phyloP scores from a whole-genome alignment of 768 basidiomycete species.

The Lactarius indigo region DNA sequence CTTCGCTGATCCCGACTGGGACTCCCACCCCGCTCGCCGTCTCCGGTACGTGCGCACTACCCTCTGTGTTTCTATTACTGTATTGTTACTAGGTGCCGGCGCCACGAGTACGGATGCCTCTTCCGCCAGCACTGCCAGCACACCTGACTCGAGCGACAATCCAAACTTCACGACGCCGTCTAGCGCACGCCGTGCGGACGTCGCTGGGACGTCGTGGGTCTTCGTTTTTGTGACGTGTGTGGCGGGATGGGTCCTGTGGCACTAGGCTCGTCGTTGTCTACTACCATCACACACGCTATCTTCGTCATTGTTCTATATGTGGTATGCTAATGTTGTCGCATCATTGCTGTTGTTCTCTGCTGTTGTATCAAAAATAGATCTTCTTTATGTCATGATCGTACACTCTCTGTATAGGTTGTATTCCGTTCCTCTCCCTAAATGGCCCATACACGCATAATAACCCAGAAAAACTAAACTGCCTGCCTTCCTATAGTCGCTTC shows the following conservation, averaged over 20 bases:
- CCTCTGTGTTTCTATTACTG: background rate
- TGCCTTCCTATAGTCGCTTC: too few species aligned
- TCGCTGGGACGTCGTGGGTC: background rate
- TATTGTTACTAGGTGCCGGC: background rate
- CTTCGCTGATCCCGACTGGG: constrained; percentile 11
- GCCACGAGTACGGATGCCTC: background rate
- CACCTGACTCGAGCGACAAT: background rate
- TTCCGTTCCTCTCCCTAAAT: background rate
- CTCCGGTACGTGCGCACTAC: background rate
- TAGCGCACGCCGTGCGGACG: background rate
- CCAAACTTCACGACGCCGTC: background rate
- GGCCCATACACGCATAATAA: background rate
- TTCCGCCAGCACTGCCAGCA: background rate
- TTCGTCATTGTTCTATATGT: background rate
- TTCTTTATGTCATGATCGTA: background rate
- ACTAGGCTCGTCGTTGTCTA: background rate
- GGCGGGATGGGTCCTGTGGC: background rate
- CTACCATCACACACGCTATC: background rate
- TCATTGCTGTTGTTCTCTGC: background rate
- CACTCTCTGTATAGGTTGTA: background rate
- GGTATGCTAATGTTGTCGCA: background rate
- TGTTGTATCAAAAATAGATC: background rate
- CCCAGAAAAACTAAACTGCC: background rate
- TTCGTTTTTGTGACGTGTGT: background rate
- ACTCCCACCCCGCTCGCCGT: background rate